Evolutionary conservation across 768 basidiomycete genomes (phyloP).

Genomic region (Gloeophyllum trabeum): DNA sequence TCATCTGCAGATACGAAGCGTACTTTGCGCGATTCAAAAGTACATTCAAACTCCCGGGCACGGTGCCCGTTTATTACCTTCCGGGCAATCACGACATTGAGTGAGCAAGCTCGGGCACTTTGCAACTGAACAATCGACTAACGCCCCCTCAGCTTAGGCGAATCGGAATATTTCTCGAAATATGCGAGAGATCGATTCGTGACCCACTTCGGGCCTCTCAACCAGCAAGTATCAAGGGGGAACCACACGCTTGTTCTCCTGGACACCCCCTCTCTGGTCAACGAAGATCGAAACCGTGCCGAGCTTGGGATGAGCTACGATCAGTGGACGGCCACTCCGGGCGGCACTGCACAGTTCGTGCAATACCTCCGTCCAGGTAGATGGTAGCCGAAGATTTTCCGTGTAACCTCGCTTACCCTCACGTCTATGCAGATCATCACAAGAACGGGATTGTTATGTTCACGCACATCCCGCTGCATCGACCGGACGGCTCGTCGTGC

Average conservation of each 20-base stretch:
- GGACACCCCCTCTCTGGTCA: constrained; percentile 62
- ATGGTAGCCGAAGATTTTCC: too few relatives aligned
- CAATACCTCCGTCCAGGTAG: neutral
- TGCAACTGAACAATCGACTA: constrained; percentile 1
- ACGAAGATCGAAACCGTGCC: constrained; percentile 52
- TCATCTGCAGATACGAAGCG: constrained; percentile 48
- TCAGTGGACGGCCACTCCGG: constrained; percentile 18
- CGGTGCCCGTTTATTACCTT: constrained; percentile 53
- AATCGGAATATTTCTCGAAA: constrained; percentile 13
- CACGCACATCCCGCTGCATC: constrained; percentile 81
- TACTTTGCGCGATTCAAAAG: constrained; percentile 59
- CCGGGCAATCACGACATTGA: constrained; percentile 92
- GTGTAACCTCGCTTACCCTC: too few relatives aligned
- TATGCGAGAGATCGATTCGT: constrained; percentile 38
- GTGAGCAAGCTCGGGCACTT: constrained; percentile 23
- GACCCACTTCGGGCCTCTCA: constrained; percentile 69
- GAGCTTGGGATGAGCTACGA: constrained; percentile 15
- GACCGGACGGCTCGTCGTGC: constrained; percentile 57
- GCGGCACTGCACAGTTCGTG: constrained; percentile 2
- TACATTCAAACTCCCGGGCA: constrained; percentile 46
- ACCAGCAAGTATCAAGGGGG: constrained; percentile 48
- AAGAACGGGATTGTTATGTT: constrained; percentile 56
- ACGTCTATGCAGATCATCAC: constrained; percentile 15
- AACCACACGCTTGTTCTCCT: constrained; percentile 67
- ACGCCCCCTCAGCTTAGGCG: constrained; percentile 16